Evolutionary conservation across 1,284 basidiomycete species (phyloP), one percentile per base, ranked within the genome.

Genomic region (Acaromyces ingoldii): DNA sequence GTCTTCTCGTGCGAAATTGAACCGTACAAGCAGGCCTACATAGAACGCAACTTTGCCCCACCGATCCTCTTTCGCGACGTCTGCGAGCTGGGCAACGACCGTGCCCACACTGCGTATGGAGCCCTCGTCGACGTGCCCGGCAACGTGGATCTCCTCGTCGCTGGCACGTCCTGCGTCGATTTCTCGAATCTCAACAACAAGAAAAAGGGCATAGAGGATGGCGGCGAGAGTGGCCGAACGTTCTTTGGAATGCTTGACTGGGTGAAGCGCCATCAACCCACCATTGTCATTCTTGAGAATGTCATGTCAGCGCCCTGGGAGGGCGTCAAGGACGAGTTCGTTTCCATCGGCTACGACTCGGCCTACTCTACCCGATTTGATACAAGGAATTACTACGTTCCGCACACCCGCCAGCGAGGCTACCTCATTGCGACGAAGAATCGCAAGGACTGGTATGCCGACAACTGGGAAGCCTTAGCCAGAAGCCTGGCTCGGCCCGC

Each of bases 1-100:
- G 89, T 95, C 48, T 96, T 96, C 77, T 95, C 91, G 0, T 95
- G 91, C 77, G 91, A 96, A 77, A 95, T 96, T 59, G 92, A 95
- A 73, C 91, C 92, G 1, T 96, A 92, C 82, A 96, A 96, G 77
- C 91, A 96, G 76, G 91, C 91, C 0, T 96, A 96, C 76, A 96
- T 96, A 58, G 92, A 96, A 76, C 83, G 92, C 24, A 96, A 96
- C 76, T 96, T 96, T 74, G 65, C 77, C 2, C 89, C 90, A 11
- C 91, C 91, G 4, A 78, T 95, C 31, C 80, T 96, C 30, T 96
- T 96, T 75, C 84, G 92, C 50, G 92, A 96, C 72, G 91, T 96
- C 13, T 91, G 88, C 51, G 91, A 96, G 70, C 81, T 96, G 15
- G 89, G 70, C 31, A 63, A 73, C 52, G 67, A 74, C 17, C 53